Evolutionary conservation across 805 yeast genomes (phyloP).

Genomic region (Middelhovenomyces tepae): DNA sequence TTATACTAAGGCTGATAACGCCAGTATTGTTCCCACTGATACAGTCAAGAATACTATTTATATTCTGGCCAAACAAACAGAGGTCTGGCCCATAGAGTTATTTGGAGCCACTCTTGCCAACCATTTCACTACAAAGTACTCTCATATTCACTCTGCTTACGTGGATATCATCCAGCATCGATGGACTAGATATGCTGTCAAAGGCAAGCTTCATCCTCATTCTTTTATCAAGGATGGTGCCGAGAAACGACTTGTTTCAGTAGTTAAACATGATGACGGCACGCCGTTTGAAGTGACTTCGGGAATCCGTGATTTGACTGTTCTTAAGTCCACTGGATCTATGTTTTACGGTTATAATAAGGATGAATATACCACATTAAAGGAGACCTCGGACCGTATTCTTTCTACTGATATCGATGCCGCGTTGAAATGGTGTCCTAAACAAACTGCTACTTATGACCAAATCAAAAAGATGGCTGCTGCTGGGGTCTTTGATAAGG

Average conservation of each 20-base stretch:
- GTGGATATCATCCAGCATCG: slow-evolving; percentile 60
- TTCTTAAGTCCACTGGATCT: slow-evolving; percentile 86
- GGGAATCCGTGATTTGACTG: slow-evolving; percentile 28
- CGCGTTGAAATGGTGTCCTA: slow-evolving; percentile 22
- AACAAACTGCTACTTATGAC: slow-evolving; percentile 26
- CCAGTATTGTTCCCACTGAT: slow-evolving; percentile 88
- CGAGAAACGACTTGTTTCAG: slow-evolving; percentile 54
- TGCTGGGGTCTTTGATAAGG: slow-evolving; percentile 54
- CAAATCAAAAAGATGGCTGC: slow-evolving; percentile 45
- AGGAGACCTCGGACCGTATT: slow-evolving; percentile 77
- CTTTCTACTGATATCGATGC: slow-evolving; percentile 70
- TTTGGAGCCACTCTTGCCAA: slow-evolving; percentile 78
- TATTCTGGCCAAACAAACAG: slow-evolving; percentile 70
- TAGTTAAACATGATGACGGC: slow-evolving; percentile 20
- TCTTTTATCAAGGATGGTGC: slow-evolving; percentile 81
- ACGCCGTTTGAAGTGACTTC: slow-evolving; percentile 33
- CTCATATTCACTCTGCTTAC: slow-evolving; percentile 66
- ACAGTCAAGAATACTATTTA: slow-evolving; percentile 84
- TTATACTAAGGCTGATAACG: slow-evolving; percentile 81
- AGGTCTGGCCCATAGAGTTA: slow-evolving; percentile 85
- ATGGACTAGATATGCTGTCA: slow-evolving; percentile 70
- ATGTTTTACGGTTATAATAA: slow-evolving; percentile 81
- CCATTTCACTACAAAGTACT: slow-evolving; percentile 71
- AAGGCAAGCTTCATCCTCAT: slow-evolving; percentile 73
- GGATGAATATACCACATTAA: slow-evolving; percentile 83